Conservation (phyloP, 192 early-diverging fungal genomes). For the Coemansia sp. region DNA sequence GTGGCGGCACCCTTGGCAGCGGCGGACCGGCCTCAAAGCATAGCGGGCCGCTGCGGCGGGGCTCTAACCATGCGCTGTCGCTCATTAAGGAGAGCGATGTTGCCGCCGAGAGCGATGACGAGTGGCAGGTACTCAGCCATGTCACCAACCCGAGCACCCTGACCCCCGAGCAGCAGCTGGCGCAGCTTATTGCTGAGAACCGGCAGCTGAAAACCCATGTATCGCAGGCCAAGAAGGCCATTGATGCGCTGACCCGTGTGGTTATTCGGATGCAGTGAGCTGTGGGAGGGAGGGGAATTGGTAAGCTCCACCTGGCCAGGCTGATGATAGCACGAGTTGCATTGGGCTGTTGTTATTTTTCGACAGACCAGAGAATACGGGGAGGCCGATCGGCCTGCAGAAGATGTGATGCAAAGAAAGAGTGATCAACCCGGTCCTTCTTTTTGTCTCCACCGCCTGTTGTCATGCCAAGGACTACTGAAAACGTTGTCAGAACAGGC, state of each 20-base stretch:
- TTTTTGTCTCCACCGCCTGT: no score
- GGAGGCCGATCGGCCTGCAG: not conserved
- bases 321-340: not conserved
- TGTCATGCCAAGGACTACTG: no score
- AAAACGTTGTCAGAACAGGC: no score
- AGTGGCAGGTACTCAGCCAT: slow-evolving; percentile 18
- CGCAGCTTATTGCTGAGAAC: slow-evolving; percentile 14
- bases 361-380: no score
- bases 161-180: slow-evolving; percentile 11
- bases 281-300: no score
- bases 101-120: slow-evolving; percentile 15
- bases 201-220: slow-evolving; percentile 15
- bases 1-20: not conserved
- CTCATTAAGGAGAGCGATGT: slow-evolving; percentile 7
- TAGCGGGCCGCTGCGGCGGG: not conserved
- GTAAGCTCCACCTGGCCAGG: not conserved
- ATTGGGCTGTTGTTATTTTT: not conserved
- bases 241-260: slow-evolving; percentile 25
- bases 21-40: not conserved
- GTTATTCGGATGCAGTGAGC: slow-evolving; percentile 1
- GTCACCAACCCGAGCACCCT: slow-evolving; percentile 5
- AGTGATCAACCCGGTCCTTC: no score
- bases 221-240: slow-evolving; percentile 8
- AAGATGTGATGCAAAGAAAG: not conserved
- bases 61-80: slow-evolving; percentile 13